Conservation (phyloP, 2,329 filamentous ascomycete species). For the Macrophomina phaseolina region DNA sequence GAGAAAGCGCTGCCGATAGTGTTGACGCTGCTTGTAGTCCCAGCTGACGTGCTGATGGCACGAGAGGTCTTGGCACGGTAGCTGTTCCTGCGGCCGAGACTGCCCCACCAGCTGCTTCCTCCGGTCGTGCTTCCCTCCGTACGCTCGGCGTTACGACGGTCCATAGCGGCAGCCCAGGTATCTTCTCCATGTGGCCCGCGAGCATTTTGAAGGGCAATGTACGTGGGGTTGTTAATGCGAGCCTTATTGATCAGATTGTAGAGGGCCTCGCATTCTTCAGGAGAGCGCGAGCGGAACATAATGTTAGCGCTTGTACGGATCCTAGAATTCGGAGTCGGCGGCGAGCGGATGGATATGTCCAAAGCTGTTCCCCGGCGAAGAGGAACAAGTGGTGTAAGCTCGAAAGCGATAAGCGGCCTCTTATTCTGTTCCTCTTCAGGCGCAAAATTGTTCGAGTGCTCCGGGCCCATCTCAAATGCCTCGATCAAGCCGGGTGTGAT, state of each 20-base stretch:
- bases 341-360: slow-evolving; percentile 92
- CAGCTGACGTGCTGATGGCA: slow-evolving; percentile 63
- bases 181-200: slow-evolving; percentile 60
- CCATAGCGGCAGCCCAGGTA: slow-evolving; percentile 58
- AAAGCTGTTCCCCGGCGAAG: slow-evolving; percentile 89
- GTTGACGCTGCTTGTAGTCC: slow-evolving; percentile 76
- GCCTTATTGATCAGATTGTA: slow-evolving; percentile 88
- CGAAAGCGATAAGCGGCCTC: slow-evolving; percentile 70
- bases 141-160: slow-evolving; percentile 55
- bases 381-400: slow-evolving; percentile 89
- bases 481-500: slow-evolving; percentile 70
- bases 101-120: slow-evolving; percentile 56
- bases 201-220: slow-evolving; percentile 78
- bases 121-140: slow-evolving; percentile 49
- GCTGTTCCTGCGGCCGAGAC: slow-evolving; percentile 59
- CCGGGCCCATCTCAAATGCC: slow-evolving; percentile 62
- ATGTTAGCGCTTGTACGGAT: slow-evolving; percentile 76
- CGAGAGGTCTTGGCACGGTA: slow-evolving; percentile 60
- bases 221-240: slow-evolving; percentile 90
- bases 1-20: slow-evolving; percentile 81
- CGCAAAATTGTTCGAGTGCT: slow-evolving; percentile 46
- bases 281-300: slow-evolving; percentile 83
- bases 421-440: slow-evolving; percentile 35
- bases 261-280: slow-evolving; percentile 78
- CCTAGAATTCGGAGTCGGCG: slow-evolving; percentile 74